Conservation (phyloP, 768 basidiomycete genomes). For the Suillus plorans region DNA sequence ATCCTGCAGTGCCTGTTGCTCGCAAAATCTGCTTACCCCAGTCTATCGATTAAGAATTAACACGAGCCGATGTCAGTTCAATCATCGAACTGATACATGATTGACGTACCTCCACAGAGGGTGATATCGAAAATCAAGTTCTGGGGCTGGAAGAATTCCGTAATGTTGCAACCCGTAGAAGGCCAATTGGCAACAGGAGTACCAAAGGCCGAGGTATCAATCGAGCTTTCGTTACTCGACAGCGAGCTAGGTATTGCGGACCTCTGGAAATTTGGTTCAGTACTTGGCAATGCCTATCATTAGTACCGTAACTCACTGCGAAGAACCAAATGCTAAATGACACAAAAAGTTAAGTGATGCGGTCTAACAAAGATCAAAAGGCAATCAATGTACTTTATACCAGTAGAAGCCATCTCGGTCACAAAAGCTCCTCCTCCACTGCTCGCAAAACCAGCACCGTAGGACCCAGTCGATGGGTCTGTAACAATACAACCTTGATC, state of each 20-base stretch:
- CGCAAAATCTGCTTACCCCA: conserved; percentile 25
- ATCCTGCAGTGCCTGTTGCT: too few relatives aligned
- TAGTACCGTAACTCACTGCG: conserved; percentile 17
- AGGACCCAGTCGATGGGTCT: conserved; percentile 54
- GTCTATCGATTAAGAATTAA: conserved; percentile 19
- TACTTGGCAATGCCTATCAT: background rate
- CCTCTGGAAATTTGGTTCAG: conserved; percentile 16
- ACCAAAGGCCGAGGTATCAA: conserved; percentile 59
- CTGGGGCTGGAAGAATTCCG: conserved; percentile 58
- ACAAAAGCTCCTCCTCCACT: conserved; percentile 74
- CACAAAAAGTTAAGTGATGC: background rate
- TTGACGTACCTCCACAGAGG: conserved; percentile 55
- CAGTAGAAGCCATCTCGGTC: conserved; percentile 65
- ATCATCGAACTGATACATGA: conserved; percentile 9
- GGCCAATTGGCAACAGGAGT: conserved; percentile 73
- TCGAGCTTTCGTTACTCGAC: conserved; percentile 46
- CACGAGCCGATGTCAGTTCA: conserved; percentile 29
- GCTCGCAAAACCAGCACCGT: conserved; percentile 64
- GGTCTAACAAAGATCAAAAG: background rate
- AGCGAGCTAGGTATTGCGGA: conserved; percentile 47
- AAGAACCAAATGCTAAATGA: conserved; percentile 31
- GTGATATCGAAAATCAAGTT: conserved; percentile 75
- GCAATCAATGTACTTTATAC: conserved; percentile 53
- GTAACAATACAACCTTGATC: conserved; percentile 68
- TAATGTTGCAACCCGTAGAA: conserved; percentile 50